Percentiles rank a stretch among this genome's conserved stretches.
phyloP scores from a whole-genome alignment of 108 stramenopile species.

The Skeletonema grethae region DNA sequence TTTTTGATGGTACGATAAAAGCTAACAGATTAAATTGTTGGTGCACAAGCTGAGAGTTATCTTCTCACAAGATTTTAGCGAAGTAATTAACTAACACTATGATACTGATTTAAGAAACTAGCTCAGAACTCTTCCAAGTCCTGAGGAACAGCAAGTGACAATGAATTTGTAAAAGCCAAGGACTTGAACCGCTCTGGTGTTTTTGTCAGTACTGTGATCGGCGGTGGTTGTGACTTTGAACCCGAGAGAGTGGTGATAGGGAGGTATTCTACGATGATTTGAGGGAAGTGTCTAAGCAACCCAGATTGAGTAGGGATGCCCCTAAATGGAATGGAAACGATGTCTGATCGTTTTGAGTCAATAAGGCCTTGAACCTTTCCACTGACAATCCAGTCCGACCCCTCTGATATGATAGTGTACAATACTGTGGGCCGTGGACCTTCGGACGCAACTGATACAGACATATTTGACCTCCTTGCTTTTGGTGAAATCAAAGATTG shows the following conservation, averaged over 20 bases:
- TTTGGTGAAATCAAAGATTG: constrained; percentile 40
- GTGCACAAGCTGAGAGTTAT: too few species aligned
- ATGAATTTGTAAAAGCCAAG: constrained; percentile 44
- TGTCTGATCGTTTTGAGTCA: constrained; percentile 27
- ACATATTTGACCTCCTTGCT: constrained; percentile 15
- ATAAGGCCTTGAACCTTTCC: constrained; percentile 68
- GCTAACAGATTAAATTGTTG: too few species aligned
- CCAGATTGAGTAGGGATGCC: constrained; percentile 67
- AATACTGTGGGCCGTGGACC: constrained; percentile 27
- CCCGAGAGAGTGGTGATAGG: constrained; percentile 12
- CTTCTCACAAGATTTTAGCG: too few species aligned
- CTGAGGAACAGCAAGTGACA: constrained; percentile 39
- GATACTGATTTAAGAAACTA: background rate
- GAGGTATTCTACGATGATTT: constrained; percentile 43
- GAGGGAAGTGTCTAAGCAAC: constrained; percentile 53
- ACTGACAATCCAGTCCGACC: constrained; percentile 66
- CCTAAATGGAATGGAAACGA: constrained; percentile 53
- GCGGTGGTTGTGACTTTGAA: constrained; percentile 14
- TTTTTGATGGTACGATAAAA: too few species aligned
- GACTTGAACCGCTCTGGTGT: constrained; percentile 46
- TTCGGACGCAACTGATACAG: constrained; percentile 15
- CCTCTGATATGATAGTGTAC: constrained; percentile 58
- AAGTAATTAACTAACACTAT: too few species aligned
- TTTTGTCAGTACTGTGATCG: constrained; percentile 40
- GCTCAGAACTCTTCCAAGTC: constrained; percentile 39